These are phyloP conservation scores for Penicillium vulpinum DNA, from an alignment of 2,329 filamentous ascomycete species.

Conservation along the genomic window DNA sequence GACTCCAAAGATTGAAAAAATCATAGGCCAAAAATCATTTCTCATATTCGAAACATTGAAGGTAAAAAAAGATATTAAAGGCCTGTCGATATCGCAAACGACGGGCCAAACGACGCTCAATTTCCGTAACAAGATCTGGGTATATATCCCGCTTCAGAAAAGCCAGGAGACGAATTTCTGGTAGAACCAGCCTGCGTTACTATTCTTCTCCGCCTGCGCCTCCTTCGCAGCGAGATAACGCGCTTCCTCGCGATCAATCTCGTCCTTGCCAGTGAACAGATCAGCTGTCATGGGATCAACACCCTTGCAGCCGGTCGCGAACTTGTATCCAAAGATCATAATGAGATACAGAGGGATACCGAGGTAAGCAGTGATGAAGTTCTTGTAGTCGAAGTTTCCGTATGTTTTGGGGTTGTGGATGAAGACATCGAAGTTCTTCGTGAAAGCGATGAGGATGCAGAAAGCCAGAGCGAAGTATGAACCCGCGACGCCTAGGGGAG, in stretches of 20 bases:
- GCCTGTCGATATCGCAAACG: not conserved
- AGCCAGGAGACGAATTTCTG: conserved; percentile 61
- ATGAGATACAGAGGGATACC: conserved; percentile 74
- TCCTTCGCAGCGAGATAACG: conserved; percentile 63
- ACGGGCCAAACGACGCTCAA: not conserved
- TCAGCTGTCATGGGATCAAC: conserved; percentile 63
- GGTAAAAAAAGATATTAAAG: not conserved
- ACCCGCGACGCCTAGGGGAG: conserved; percentile 70
- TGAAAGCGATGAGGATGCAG: conserved; percentile 72
- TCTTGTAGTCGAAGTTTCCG: conserved; percentile 68
- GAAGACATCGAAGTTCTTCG: conserved; percentile 81
- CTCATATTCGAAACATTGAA: not conserved
- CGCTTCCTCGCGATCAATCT: conserved; percentile 71
- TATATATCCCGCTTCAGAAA: conserved; percentile 44
- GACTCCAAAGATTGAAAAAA: not conserved
- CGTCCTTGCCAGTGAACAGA: conserved; percentile 71
- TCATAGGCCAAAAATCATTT: not conserved
- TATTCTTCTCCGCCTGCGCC: conserved; percentile 39
- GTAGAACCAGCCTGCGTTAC: conserved; percentile 56
- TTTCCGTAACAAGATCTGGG: not conserved
- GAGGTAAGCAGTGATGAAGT: conserved; percentile 74
- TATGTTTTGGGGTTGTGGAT: conserved; percentile 46
- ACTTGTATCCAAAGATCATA: conserved; percentile 69
- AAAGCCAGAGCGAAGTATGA: conserved; percentile 68
- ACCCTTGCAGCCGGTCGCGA: conserved; percentile 55